Conservation (phyloP, 306 rosid species). For the Sphenostylis stenocarpa region DNA sequence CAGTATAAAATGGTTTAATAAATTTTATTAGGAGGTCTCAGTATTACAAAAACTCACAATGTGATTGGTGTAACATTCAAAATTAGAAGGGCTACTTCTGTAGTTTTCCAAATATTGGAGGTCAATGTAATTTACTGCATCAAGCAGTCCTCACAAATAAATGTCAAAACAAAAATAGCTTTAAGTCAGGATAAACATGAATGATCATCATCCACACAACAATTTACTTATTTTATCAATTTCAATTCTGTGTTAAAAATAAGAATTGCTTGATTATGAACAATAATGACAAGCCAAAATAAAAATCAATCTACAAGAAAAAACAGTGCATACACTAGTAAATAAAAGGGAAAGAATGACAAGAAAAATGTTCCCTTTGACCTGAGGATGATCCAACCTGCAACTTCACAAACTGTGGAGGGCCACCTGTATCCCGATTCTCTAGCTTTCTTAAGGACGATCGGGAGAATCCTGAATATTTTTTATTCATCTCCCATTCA, state of each 20-base stretch:
- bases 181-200: background rate
- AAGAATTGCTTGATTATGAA: conserved; percentile 9
- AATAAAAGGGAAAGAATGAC: background rate
- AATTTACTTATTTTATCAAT: background rate
- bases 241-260: background rate
- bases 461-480: conserved; percentile 78
- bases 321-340: background rate
- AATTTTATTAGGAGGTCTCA: background rate
- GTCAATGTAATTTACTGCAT: background rate
- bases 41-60: background rate
- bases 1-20: background rate
- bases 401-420: conserved; percentile 95
- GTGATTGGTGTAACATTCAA: background rate
- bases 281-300: background rate
- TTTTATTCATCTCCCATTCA: conserved; percentile 91
- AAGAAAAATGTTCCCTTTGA: conserved; percentile 9
- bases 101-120: conserved; percentile 2
- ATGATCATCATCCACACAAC: background rate
- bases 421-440: conserved; percentile 65
- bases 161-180: background rate
- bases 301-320: background rate
- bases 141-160: background rate
- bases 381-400: conserved; percentile 65
- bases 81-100: background rate
- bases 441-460: conserved; percentile 56